Conservation (phyloP, 371 early-diverging fungal genomes). For the Apophysomyces trapeziformis region DNA sequence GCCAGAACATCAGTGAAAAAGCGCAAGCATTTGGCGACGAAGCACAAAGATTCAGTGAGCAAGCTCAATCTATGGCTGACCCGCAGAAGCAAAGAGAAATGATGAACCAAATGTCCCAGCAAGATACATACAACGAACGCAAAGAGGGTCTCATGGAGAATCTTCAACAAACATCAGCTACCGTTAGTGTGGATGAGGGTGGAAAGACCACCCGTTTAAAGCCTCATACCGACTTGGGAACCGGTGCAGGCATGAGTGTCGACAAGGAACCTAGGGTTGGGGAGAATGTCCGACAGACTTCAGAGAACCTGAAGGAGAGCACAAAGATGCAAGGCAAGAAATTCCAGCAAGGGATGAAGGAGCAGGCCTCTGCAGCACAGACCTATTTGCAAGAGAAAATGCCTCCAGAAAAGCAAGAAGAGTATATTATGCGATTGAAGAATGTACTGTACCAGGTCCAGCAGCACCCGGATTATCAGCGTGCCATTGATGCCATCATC, state of each 20-base stretch:
- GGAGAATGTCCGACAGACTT: background rate
- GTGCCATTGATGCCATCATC: slow-evolving; percentile 50
- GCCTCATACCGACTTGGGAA: background rate
- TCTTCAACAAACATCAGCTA: background rate
- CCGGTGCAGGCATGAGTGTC: background rate
- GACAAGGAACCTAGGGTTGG: background rate
- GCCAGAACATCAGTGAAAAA: slow-evolving; percentile 29
- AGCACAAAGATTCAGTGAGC: slow-evolving; percentile 7
- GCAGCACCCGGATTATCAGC: slow-evolving; percentile 54
- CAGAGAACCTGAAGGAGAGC: slow-evolving; percentile 11
- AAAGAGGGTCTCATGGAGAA: slow-evolving; percentile 18
- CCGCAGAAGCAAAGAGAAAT: slow-evolving; percentile 15
- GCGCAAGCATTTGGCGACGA: slow-evolving; percentile 22
- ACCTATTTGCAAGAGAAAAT: slow-evolving; percentile 35
- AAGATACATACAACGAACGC: background rate
- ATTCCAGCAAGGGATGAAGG: slow-evolving; percentile 15
- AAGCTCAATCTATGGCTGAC: slow-evolving; percentile 23
- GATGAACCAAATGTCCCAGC: slow-evolving; percentile 13
- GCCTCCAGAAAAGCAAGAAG: slow-evolving; percentile 49
- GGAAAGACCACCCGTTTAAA: background rate
- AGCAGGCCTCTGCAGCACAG: slow-evolving; percentile 17
- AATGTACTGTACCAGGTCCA: slow-evolving; percentile 52
- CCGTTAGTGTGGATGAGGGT: background rate
- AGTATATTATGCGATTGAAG: slow-evolving; percentile 48
- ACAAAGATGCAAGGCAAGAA: slow-evolving; percentile 13